Evolutionary conservation across 208 protist genomes (phyloP), one percentile per base, ranked within the genome.

Genomic region (Trypanosoma boissoni): DNA sequence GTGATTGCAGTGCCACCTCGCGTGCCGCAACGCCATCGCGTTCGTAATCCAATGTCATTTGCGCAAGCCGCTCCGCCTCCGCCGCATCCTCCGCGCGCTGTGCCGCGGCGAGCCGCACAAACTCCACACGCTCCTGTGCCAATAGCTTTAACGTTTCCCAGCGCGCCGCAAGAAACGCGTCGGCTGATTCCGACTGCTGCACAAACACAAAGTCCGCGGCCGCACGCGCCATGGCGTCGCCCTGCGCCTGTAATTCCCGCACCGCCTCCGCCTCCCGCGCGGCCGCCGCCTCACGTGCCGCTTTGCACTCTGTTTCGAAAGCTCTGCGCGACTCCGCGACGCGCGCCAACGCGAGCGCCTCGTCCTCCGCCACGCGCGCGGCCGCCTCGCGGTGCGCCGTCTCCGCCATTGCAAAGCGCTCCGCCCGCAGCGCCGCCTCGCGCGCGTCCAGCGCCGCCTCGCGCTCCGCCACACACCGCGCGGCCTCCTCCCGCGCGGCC

Each of bases 361-460:
- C 41, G 26, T 68, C 61, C 12, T 14, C 37, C 12, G n/a, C 3
- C 44, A 71, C 42, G 7, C 37, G 43, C 12, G 43, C 16, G 16
- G 59, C 27, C 14, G 59, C 43, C 24, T 36, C 52, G 16, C 10
- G 21, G 70, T 45, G 41, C 76, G 68, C 2, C 43, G 43, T 20
- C 48, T 16, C 16, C 39, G 41, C 7, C n/a, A n/a, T n/a, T n/a
- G 23, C 3, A 6, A 59, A 36, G 24, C 61, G 49, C 24, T 53
- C 41, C 14, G 48, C 51, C n/a, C 58, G 8, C 3, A 39, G 3
- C 9, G 27, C 51, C n/a, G 27, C 41, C 31, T 68, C 61, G 18
- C 16, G 39, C 12, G n/a, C 3, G 39, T 73, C 42, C 10, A 39
- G 43, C 12, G 43, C 16, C 10, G 67, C 24, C 27, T 67, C 50